Percentiles rank a stretch among this genome's conserved stretches.
Conservation (phyloP, 495 filamentous ascomycete genomes). For the Talaromyces stipitatus region DNA sequence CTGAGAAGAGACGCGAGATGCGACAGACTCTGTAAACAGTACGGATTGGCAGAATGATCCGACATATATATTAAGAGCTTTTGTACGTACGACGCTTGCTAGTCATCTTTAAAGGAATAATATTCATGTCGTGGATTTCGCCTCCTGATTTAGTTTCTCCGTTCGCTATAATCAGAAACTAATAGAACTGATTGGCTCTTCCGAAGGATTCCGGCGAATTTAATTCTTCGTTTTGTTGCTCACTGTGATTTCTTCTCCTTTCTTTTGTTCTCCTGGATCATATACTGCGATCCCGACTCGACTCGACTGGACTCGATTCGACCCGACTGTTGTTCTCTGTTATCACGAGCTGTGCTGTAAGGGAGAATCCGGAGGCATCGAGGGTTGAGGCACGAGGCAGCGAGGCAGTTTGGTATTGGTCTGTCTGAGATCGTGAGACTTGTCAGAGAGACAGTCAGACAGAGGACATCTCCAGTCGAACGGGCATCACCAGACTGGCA, state of each 20-base stretch:
- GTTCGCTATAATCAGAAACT: neutral
- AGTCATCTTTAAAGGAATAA: neutral
- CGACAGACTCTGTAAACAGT: neutral
- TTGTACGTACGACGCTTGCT: neutral
- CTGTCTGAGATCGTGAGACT: neutral
- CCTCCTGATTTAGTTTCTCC: neutral
- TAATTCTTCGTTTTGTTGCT: constrained; percentile 1
- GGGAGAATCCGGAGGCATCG: neutral
- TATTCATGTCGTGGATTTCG: neutral
- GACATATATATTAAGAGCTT: neutral
- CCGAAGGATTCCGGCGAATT: neutral
- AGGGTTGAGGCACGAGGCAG: neutral
- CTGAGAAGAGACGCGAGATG: neutral
- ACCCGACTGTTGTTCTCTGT: too few species aligned
- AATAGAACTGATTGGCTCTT: neutral
- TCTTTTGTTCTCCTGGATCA: constrained; percentile 8
- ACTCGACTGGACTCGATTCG: too few species aligned
- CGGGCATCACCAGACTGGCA: too few species aligned
- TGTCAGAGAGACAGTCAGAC: neutral
- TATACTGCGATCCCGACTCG: too few species aligned
- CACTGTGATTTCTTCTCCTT: constrained; percentile 12
- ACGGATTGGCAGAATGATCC: too few species aligned
- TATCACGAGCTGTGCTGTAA: neutral
- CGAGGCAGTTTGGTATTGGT: too few species aligned
- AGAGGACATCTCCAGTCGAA: too few species aligned